Evolutionary conservation across 2,329 filamentous ascomycete genomes (phyloP).

Genomic region (Amylocarpus encephaloides): DNA sequence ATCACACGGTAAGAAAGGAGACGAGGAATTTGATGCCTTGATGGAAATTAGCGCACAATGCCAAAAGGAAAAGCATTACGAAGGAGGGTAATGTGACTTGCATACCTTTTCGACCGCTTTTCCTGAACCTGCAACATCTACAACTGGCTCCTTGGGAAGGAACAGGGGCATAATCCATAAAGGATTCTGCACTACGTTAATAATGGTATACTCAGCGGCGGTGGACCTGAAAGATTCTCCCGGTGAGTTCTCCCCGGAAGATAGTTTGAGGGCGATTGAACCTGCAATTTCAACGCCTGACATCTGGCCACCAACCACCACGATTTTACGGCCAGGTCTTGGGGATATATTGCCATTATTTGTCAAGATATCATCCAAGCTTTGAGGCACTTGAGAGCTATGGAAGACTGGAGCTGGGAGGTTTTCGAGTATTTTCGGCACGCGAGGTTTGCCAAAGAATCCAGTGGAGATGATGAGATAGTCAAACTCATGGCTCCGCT

Average conservation of each 20-base stretch:
- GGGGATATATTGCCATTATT: constrained; percentile 26
- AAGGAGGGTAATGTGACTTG: background rate
- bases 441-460: constrained; percentile 61
- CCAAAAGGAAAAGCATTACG: background rate
- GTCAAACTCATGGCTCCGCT: constrained; percentile 47
- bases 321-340: constrained; percentile 49
- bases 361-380: constrained; percentile 43
- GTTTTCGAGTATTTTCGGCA: constrained; percentile 40
- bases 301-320: constrained; percentile 76
- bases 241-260: constrained; percentile 52
- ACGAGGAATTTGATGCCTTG: constrained; percentile 35
- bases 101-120: constrained; percentile 25
- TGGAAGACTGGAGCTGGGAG: constrained; percentile 49
- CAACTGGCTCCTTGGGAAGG: constrained; percentile 24
- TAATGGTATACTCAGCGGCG: constrained; percentile 49
- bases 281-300: constrained; percentile 73
- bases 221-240: constrained; percentile 35
- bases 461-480: constrained; percentile 67
- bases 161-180: constrained; percentile 64
- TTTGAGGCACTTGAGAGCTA: constrained; percentile 56
- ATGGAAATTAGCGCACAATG: constrained; percentile 28
- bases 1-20: constrained; percentile 67
- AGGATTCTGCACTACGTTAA: constrained; percentile 64
- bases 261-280: constrained; percentile 65
- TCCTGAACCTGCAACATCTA: constrained; percentile 21